phyloP scores from a whole-genome alignment of 768 basidiomycete species.

The Russula lepida region DNA sequence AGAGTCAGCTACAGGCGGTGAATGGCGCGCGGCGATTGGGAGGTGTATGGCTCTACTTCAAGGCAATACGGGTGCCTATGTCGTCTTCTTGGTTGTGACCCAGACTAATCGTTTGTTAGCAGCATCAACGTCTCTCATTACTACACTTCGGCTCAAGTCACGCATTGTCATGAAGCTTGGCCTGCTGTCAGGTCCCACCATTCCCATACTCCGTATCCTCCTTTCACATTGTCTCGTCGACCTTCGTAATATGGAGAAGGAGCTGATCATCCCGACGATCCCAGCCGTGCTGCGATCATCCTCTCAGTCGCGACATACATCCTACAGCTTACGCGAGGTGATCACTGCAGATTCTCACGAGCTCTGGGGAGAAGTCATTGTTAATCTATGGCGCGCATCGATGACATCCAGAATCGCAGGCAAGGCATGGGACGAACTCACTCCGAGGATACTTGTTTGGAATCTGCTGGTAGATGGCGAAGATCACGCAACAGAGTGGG shows the following conservation, averaged over 20 bases:
- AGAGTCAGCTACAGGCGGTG: constrained; percentile 44
- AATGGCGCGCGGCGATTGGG: constrained; percentile 51
- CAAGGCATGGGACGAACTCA: constrained; percentile 44
- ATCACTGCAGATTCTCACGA: constrained; percentile 25
- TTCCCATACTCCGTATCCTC: constrained; percentile 6
- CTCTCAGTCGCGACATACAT: constrained; percentile 8
- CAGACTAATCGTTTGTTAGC: neutral
- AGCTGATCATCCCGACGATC: neutral
- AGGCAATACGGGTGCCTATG: constrained; percentile 22
- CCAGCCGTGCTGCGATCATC: neutral
- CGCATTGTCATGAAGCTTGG: constrained; percentile 11
- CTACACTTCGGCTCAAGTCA: neutral
- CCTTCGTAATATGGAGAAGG: constrained; percentile 11
- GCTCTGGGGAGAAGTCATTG: constrained; percentile 45
- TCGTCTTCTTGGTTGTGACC: neutral
- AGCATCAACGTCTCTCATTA: neutral
- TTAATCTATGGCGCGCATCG: constrained; percentile 46
- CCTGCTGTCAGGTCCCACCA: constrained; percentile 3
- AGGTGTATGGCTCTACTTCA: constrained; percentile 44
- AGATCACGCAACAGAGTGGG: constrained; percentile 46
- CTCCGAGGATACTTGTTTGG: constrained; percentile 49
- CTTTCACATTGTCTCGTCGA: constrained; percentile 10
- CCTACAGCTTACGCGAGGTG: constrained; percentile 28
- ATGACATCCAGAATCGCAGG: constrained; percentile 34
- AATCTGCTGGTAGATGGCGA: constrained; percentile 33